These are phyloP conservation scores for Lenwebbia sp. DNA, from an alignment of 345 rosid species.

Conservation along the genomic window DNA sequence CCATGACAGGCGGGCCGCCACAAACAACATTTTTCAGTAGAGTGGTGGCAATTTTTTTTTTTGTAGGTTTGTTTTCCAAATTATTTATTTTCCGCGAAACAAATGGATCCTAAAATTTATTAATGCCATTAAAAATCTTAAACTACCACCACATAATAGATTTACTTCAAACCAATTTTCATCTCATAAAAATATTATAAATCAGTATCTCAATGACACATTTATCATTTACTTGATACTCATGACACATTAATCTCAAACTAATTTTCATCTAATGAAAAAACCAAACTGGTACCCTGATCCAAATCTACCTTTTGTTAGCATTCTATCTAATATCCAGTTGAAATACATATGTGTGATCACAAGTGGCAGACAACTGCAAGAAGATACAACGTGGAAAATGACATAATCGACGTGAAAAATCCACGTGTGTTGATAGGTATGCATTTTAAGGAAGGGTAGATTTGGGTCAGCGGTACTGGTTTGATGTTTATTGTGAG, in stretches of 20 bases:
- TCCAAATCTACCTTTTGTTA: neutral
- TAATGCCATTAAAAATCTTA: neutral
- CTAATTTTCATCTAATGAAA: neutral
- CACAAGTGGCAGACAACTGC: accelerated
- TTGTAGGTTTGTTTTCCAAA: neutral
- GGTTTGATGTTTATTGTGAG: neutral
- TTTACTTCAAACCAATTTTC: neutral
- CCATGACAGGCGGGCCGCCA: neutral
- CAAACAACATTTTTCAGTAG: neutral
- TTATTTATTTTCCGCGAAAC: no score
- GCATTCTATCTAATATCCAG: accelerated
- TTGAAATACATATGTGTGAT: neutral
- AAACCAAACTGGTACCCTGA: accelerated
- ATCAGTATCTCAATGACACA: no score
- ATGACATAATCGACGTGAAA: accelerated
- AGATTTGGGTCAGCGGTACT: accelerated
- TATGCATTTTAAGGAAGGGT: neutral
- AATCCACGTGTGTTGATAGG: neutral
- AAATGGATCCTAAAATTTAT: neutral
- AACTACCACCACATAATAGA: neutral
- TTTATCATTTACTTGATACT: neutral
- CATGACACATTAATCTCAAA: neutral
- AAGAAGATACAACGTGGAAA: accelerated
- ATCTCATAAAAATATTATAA: neutral
- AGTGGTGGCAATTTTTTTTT: no score